Evolutionary conservation across 441 rosid species (phyloP).

Genomic region (Erysimum cheiri): DNA sequence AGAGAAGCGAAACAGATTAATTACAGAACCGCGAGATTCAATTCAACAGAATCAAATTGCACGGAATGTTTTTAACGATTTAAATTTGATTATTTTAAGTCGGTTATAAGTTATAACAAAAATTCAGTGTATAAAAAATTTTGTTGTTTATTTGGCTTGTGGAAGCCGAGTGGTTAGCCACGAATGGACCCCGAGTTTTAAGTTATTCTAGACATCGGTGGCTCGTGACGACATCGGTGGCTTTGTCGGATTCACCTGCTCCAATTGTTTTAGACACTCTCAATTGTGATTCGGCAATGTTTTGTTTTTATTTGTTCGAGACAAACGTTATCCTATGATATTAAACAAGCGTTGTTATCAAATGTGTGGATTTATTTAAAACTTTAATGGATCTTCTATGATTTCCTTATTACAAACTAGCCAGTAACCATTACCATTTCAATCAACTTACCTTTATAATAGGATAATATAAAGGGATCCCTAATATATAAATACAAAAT

Average conservation of each 20-base stretch:
- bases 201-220: too few species aligned
- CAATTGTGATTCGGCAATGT: slow-evolving; percentile 6
- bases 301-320: slow-evolving; percentile 16
- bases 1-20: not conserved
- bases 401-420: not conserved
- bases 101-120: not conserved
- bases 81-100: not conserved
- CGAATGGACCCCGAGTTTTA: slow-evolving; percentile 16
- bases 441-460: not conserved
- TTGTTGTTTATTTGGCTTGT: slow-evolving; percentile 18
- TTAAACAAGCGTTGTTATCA: too few species aligned
- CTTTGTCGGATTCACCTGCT: slow-evolving; percentile 36
- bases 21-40: slow-evolving; percentile 14
- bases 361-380: not conserved
- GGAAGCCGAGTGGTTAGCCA: slow-evolving; percentile 38
- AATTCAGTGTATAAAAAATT: not conserved
- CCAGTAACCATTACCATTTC: not conserved
- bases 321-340: slow-evolving; percentile 32
- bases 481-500: not conserved
- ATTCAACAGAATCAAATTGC: slow-evolving; percentile 10
- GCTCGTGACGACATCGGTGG: slow-evolving; percentile 19
- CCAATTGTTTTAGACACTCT: not conserved
- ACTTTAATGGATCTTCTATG: not conserved
- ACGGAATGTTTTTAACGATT: not conserved
- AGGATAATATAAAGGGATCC: too few species aligned